These are phyloP conservation scores for Boletus semigastroideus DNA, from an alignment of 1,284 basidiomycete genomes.

Conservation along the genomic window DNA sequence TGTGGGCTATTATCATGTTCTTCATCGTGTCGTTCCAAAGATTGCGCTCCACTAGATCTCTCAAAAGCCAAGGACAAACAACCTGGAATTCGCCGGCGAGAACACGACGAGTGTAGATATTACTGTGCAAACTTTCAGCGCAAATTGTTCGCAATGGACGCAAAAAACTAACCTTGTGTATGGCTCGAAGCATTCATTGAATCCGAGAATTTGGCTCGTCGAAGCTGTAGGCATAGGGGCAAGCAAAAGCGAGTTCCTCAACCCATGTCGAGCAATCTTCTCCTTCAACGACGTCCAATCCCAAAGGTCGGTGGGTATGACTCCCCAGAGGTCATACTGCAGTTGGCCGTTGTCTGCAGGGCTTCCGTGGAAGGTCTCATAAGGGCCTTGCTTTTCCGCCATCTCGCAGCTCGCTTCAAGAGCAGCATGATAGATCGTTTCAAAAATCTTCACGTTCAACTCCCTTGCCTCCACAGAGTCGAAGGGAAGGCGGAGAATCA, in stretches of 20 bases:
- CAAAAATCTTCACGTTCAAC: slow-evolving; percentile 96
- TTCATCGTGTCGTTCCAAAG: slow-evolving; percentile 99
- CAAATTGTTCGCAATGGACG: background rate
- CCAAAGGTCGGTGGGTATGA: slow-evolving; percentile 92
- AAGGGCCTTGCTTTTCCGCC: slow-evolving; percentile 80
- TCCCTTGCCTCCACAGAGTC: slow-evolving; percentile 86
- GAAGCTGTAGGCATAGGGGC: slow-evolving; percentile 99
- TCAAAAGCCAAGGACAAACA: slow-evolving; percentile 97
- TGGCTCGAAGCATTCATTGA: slow-evolving; percentile 98
- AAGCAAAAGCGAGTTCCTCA: slow-evolving; percentile 93
- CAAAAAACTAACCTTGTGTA: slow-evolving; percentile 73
- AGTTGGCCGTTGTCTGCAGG: slow-evolving; percentile 88
- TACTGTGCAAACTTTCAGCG: slow-evolving; percentile 48
- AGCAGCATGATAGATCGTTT: slow-evolving; percentile 98
- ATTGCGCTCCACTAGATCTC: slow-evolving; percentile 93
- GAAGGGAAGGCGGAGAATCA: slow-evolving; percentile 95
- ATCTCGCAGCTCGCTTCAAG: slow-evolving; percentile 92
- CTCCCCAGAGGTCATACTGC: slow-evolving; percentile 96
- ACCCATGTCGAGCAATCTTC: slow-evolving; percentile 83
- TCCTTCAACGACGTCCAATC: slow-evolving; percentile 91
- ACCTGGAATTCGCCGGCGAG: slow-evolving; percentile 99
- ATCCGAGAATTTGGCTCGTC: slow-evolving; percentile 97
- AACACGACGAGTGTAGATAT: slow-evolving; percentile 99
- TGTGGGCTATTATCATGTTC: slow-evolving; percentile 98
- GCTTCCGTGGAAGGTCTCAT: slow-evolving; percentile 91